Base-by-base conservation (phyloP, 805 yeast species). In the Cyberlindnera japonica region DNA sequence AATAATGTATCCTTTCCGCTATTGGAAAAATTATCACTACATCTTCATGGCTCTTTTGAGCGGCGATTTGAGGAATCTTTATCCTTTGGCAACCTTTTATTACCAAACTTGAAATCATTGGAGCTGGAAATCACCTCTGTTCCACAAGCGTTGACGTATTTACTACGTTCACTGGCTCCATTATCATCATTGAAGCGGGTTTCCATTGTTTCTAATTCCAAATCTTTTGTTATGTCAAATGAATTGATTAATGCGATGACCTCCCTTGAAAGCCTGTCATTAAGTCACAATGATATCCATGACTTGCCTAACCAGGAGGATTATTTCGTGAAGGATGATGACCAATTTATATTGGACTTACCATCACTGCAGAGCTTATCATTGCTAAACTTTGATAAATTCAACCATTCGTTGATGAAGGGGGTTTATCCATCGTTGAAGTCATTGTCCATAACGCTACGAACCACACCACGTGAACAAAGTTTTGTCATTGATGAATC, bases 21-120 rank as follows among this genome's bases (percentile, higher is more conserved):
- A 0, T 18, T 55, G 20, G 22, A 35, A 6, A 31, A 17, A 2
- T 20, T 55, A 3, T 17, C 37, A 2, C 24, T 55, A 3, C 43
- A 43, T 8, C n/a, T 55, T 2, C 48, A 47, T 47, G 55, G 54
- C 0, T 47, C 56, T 4, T 36, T 27, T 25, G 50, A 47, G 17
- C 32, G 58, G 20, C 41, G 34, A 4, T 45, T 51, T 14, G 16
- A 37, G 3, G 41, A 48, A 21, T 47, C 47, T 3, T 10, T 53
- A 5, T 33, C 32, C n/a, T 41, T 51, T 18, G 38, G 45, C 11
- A 39, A 45, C 3, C 25, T 53, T 5, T 3, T 29, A 4, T 35
- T 42, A 9, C 51, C 52, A 5, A 16, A 34, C 3, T 33, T 53
- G 13, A 4, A 22, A 7, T 13, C 13, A 2, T 21, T 54, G 13